Conservation (phyloP, 2,329 filamentous ascomycete genomes). For the Pleomassaria siparia region DNA sequence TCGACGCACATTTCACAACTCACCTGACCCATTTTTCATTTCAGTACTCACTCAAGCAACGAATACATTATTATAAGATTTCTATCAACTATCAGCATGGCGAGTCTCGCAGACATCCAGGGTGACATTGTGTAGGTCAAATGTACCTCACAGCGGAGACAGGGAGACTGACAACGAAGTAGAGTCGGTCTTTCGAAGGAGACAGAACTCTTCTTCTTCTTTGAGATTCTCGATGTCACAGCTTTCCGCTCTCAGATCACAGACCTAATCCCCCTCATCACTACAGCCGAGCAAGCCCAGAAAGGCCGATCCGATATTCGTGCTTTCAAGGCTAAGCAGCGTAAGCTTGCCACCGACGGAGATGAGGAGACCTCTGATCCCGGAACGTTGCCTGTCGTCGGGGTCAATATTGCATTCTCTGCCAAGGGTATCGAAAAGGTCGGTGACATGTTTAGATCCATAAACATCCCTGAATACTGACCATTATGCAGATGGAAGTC, state of each 20-base stretch:
- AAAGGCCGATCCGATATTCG: constrained; percentile 3
- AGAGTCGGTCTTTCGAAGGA: constrained; percentile 6
- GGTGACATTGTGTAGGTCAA: no score
- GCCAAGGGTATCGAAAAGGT: constrained; percentile 9
- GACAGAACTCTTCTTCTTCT: constrained; percentile 8
- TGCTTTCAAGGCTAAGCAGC: neutral
- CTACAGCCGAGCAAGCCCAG: constrained; percentile 8
- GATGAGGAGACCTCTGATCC: constrained; percentile 8
- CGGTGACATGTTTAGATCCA: neutral
- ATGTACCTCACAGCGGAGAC: no score
- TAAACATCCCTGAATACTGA: no score
- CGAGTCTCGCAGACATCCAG: no score
- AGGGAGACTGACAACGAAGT: no score
- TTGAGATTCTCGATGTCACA: constrained; percentile 4
- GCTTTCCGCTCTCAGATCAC: constrained; percentile 6
- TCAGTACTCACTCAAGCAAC: no score
- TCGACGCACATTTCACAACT: no score
- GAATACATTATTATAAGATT: no score
- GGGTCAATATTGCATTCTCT: constrained; percentile 16
- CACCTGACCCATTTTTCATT: no score
- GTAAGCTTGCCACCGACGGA: neutral
- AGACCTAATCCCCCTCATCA: constrained; percentile 9
- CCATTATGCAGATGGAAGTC: no score
- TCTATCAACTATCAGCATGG: no score
- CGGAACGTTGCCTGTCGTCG: constrained; percentile 2